Conservation (phyloP, 2,329 filamentous ascomycete genomes). For the Paracoccidioides lutzii region DNA sequence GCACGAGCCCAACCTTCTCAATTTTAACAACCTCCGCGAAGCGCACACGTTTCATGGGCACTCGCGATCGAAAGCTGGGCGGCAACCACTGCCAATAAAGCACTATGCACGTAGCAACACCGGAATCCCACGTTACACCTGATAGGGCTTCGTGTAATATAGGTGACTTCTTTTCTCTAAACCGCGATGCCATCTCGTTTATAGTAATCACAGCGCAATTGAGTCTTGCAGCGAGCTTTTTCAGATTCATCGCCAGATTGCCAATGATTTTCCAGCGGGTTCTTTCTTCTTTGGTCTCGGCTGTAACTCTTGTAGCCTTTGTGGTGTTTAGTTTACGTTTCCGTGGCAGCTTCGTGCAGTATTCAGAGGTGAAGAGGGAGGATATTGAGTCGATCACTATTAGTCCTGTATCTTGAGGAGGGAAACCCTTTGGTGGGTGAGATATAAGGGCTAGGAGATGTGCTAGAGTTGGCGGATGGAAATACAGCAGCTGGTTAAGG, state of each 20-base stretch:
- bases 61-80: constrained; percentile 24
- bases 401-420: constrained; percentile 51
- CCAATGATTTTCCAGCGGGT: constrained; percentile 48
- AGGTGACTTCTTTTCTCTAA: constrained; percentile 53
- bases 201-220: constrained; percentile 63
- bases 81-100: constrained; percentile 64
- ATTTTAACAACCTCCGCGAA: constrained; percentile 55
- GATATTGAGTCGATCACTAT: constrained; percentile 70
- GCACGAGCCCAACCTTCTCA: constrained; percentile 37
- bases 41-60: constrained; percentile 38
- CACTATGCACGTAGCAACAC: constrained; percentile 58
- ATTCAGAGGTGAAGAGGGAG: constrained; percentile 60
- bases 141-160: constrained; percentile 63
- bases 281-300: constrained; percentile 5
- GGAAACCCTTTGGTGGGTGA: constrained; percentile 50
- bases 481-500: constrained; percentile 38
- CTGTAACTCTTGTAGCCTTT: neutral
- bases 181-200: constrained; percentile 70
- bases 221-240: constrained; percentile 60
- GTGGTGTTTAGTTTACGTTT: constrained; percentile 22
- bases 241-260: constrained; percentile 46
- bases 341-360: constrained; percentile 43
- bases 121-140: constrained; percentile 66
- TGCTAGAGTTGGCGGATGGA: constrained; percentile 45
- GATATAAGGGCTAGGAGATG: constrained; percentile 61